Evolutionary conservation across 805 yeast genomes (phyloP), one percentile per base, ranked within the genome.

Genomic region (Candida patagonica): DNA sequence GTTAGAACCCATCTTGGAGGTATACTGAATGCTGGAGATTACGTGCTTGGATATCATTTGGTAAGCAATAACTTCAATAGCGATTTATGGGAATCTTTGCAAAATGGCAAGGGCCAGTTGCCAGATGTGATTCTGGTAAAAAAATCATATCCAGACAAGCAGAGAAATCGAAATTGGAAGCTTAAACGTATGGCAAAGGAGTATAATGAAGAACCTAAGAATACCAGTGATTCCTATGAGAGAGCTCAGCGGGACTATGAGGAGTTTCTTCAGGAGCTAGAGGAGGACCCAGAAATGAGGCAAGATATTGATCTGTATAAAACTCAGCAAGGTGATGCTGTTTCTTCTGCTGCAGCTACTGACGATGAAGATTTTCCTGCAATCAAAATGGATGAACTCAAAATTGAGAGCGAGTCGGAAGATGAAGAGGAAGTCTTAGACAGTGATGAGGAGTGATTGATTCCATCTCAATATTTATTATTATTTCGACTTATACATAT

Each of bases 181-280:
- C 77, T 89, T 63, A 84, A 85, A 78, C 82, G 97, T 73, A 89
- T 89, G 96, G 97, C 97, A 27, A 83, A 73, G 57, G 97, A 92
- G 65, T 94, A 88, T 66, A 74, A 76, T 50, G 96, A 88, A 13
- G 51, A 42, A n/a, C 80, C 76, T 48, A 88, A 85, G 41, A 22
- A 74, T 80, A 56, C 92, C 62, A 77, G 75, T 65, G 95, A 87
- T 63, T 53, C 87, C 83, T 82, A 73, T 84, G 63, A 94, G 82
- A 67, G 95, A 82, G 62, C 75, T 17, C 45, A 41, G 27, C 35
- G 47, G 15, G 54, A 47, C 9, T 50, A 47, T 35, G 54, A 49
- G 36, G 46, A 48, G 41, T 50, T 50, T 30, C 35, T 50, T 31
- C 45, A 36, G 26, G 53, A 50, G 31, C 38, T 50, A n/a, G 54